Percentiles rank a stretch among this genome's conserved stretches.
These are phyloP conservation scores for Mycena rebaudengoi DNA, from an alignment of 768 basidiomycete genomes.

Conservation along the genomic window DNA sequence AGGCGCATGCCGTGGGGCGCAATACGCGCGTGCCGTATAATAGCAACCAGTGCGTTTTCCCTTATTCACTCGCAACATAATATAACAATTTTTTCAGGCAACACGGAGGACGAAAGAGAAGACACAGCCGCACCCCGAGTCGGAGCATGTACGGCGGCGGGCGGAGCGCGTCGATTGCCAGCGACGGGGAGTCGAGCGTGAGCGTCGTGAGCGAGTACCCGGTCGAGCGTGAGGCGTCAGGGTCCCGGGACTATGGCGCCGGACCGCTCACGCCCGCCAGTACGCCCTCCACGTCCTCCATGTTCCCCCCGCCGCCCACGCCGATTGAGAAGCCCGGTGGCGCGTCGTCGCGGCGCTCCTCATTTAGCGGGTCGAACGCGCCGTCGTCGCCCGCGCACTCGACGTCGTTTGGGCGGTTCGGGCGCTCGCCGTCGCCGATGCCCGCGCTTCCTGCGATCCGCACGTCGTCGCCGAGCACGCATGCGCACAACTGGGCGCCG, in stretches of 20 bases:
- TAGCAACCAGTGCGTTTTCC: no score
- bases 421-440: slow-evolving; percentile 89
- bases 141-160: no score
- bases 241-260: slow-evolving; percentile 13
- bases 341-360: slow-evolving; percentile 65
- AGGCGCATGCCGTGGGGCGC: slow-evolving; percentile 91
- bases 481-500: slow-evolving; percentile 17
- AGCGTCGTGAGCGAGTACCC: slow-evolving; percentile 30
- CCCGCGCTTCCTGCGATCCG: slow-evolving; percentile 94
- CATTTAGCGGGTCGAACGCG: slow-evolving; percentile 85
- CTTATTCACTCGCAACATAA: slow-evolving; percentile 58
- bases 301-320: slow-evolving; percentile 66
- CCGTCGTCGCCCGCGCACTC: slow-evolving; percentile 85
- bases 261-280: not conserved
- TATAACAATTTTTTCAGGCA: no score
- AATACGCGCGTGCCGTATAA: no score
- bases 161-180: slow-evolving; percentile 75
- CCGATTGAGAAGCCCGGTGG: slow-evolving; percentile 55
- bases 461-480: slow-evolving; percentile 60
- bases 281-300: slow-evolving; percentile 28
- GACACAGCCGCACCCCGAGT: slow-evolving; percentile 14
- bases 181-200: slow-evolving; percentile 68
- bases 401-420: no score
- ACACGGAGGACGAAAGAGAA: no score
- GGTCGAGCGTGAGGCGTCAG: slow-evolving; percentile 65